Conservation (phyloP, 73 alveolate species). For the Tetrahymena thermophila region DNA sequence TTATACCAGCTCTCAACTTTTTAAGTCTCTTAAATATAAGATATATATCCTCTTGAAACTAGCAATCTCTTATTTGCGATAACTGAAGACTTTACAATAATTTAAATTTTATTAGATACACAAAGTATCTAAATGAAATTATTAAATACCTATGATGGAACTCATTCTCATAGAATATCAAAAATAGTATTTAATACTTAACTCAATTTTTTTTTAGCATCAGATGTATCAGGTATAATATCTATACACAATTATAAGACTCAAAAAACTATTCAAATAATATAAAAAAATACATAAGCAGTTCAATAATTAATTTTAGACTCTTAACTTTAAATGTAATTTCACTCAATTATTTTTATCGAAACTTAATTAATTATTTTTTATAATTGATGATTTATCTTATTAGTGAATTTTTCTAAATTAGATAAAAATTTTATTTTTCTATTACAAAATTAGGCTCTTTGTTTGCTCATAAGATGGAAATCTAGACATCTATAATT, state of each 20-base stretch:
- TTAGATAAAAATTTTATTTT: too few species aligned
- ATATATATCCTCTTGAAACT: not conserved
- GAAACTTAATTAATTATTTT: not conserved
- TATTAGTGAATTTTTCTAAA: too few species aligned
- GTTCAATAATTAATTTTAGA: not conserved
- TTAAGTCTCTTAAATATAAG: not conserved
- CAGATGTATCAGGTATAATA: not conserved
- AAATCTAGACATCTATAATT: not conserved
- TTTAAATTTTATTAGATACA: not conserved
- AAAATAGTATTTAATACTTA: not conserved
- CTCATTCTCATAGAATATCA: not conserved
- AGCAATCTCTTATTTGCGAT: not conserved
- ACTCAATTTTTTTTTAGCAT: not conserved
- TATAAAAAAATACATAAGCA: not conserved
- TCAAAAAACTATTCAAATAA: not conserved
- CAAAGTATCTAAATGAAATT: not conserved
- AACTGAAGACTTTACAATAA: not conserved
- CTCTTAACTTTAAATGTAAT: not conserved
- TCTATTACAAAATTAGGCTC: too few species aligned
- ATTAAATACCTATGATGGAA: not conserved
- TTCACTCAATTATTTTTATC: not conserved
- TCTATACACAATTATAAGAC: not conserved
- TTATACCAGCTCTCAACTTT: not conserved
- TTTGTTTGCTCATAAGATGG: not conserved
- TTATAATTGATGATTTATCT: too few species aligned